Conservation (phyloP, 2,329 filamentous ascomycete species). For the Arthroderma sp. region DNA sequence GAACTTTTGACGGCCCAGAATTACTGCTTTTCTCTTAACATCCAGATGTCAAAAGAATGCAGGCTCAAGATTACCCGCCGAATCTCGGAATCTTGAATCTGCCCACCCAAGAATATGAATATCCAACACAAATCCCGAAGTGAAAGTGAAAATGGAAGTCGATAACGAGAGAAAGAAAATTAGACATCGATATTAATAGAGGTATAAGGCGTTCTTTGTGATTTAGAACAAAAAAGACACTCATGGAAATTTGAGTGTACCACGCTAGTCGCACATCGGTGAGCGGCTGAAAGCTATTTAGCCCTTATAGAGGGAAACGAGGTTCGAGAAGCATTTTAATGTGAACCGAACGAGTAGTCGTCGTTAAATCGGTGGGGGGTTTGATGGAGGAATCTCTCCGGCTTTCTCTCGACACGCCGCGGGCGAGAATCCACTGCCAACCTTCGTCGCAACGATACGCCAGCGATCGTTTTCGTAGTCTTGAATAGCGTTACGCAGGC, state of each 20-base stretch:
- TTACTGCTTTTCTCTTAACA: conserved; percentile 2
- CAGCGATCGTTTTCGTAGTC: conserved; percentile 58
- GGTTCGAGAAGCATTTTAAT: not conserved
- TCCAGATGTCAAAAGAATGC: not conserved
- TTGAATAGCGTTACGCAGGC: conserved; percentile 29
- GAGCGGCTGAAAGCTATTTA: conserved; percentile 2
- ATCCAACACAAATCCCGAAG: conserved; percentile 2
- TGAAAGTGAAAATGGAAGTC: not conserved
- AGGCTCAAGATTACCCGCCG: not conserved
- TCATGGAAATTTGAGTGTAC: conserved; percentile 2
- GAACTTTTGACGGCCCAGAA: not conserved
- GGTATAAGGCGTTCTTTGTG: not conserved
- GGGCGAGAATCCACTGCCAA: conserved; percentile 80
- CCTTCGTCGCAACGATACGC: conserved; percentile 82
- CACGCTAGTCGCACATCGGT: conserved; percentile 9
- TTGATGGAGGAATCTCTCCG: conserved; percentile 40
- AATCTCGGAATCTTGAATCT: not conserved
- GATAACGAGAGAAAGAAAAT: not conserved
- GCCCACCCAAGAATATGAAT: not conserved
- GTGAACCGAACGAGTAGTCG: not conserved
- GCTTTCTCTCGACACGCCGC: conserved; percentile 75
- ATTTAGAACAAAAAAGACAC: conserved; percentile 1
- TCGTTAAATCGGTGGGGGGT: not conserved
- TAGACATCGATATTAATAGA: conserved; percentile 2
- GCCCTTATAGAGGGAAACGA: not conserved